Base-by-base conservation (phyloP, 768 basidiomycete genomes). In the Flagelloscypha sp. region DNA sequence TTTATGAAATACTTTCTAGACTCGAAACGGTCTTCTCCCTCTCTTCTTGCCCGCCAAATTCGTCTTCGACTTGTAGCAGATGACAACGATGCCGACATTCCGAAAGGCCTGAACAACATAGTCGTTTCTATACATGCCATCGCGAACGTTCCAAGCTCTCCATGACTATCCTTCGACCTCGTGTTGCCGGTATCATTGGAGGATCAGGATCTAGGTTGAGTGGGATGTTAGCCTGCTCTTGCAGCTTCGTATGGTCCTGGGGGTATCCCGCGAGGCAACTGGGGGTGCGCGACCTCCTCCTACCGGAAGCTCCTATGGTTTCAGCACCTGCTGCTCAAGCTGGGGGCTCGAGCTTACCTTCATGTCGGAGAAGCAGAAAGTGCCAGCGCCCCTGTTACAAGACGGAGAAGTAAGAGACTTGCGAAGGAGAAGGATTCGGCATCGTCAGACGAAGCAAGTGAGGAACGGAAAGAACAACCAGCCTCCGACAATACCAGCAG, bases 101-200 rank as follows among this genome's bases (percentile, higher is more conserved):
- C 95, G 12, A 78, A 82, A 36, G 82, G 74, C 51, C 63, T 87
- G 22, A 84, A 84, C 49, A 92, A 88, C 46, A 86, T 98, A 50
- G 87, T 90, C 24, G 87, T 98, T 15, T 97, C 93, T 6, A 98
- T 98, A 42, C 94, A 98, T 53, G 94, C 93, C 5, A 95, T 98
- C 43, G 94, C 95, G 1, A 97, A n/a, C 92, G 1, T 90, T 98
- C 72, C 90, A 95, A 55, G 92, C 94, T 1, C 70, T 98, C 20
- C 88, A 95, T 50, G 93, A 95, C 55, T 99, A 97, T 55, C n/a
- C 74, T 98, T 9, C 82, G 90, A 1, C 94, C 94, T 17, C 75
- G 89, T 3, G 81, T 95, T 21, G 67, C 88, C 5, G 86, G 87
- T 0, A 53, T 84, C 16, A 54, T 82, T 33, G 68, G 70, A 7